phyloP scores from a whole-genome alignment of 2,329 filamentous ascomycete species.

The Decorospora gaudefroyi region DNA sequence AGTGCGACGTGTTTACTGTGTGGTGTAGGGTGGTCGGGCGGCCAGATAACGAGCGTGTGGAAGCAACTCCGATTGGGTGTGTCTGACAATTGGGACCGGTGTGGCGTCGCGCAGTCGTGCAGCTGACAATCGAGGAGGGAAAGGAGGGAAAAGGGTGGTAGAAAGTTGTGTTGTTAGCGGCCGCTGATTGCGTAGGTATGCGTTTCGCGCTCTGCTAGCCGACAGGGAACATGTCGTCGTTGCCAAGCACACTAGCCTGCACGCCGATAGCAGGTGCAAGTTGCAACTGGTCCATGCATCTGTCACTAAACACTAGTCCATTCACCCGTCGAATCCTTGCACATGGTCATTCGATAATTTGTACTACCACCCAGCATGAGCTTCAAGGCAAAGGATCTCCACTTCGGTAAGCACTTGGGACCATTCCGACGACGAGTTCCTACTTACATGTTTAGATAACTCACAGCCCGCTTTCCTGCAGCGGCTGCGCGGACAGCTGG shows the following conservation, averaged over 20 bases:
- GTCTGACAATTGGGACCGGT: constrained; percentile 9
- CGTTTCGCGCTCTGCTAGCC: constrained; percentile 23
- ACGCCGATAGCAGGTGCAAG: constrained; percentile 15
- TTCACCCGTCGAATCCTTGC: constrained; percentile 9
- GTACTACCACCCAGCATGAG: constrained; percentile 50
- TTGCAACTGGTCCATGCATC: constrained; percentile 6
- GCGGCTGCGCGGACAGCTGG: constrained; percentile 58
- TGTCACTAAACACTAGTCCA: neutral
- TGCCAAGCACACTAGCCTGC: constrained; percentile 18
- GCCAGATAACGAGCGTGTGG: constrained; percentile 33
- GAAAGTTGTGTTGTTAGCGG: constrained; percentile 18
- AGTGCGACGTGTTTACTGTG: constrained; percentile 25
- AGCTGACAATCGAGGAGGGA: constrained; percentile 4
- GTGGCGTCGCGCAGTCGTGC: constrained; percentile 7
- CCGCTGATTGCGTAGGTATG: constrained; percentile 31
- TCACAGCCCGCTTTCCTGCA: constrained; percentile 56
- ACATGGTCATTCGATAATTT: too few relatives aligned
- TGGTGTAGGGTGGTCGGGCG: constrained; percentile 15
- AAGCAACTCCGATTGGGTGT: constrained; percentile 19
- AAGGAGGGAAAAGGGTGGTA: constrained; percentile 13
- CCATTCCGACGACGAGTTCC: constrained; percentile 40
- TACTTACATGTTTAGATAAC: constrained; percentile 50
- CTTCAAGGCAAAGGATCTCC: constrained; percentile 70
- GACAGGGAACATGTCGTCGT: constrained; percentile 19
- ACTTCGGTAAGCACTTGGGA: constrained; percentile 57